Evolutionary conservation across 2,329 filamentous ascomycete species (phyloP), one percentile per base, ranked within the genome.

Genomic region (Phyllosticta citriasiana): DNA sequence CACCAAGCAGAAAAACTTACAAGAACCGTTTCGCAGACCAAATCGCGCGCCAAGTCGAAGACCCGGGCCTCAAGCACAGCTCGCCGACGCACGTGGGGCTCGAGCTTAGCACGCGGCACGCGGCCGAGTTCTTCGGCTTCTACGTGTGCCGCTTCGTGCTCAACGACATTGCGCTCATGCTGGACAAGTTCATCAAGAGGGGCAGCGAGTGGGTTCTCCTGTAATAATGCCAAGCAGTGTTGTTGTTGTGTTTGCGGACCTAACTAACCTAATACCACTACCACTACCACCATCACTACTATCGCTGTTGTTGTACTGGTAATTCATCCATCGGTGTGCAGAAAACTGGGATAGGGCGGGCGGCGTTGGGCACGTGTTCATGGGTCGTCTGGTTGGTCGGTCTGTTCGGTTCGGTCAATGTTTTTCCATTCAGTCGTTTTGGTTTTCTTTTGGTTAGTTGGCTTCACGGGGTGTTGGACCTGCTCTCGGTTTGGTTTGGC

Each of bases 151-250:
- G 94, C 19, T 99, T 99, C 72, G 91, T 92, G n/a, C 79, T 99
- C 63, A 81, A 86, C 3, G 94, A 99, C 73, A 77, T 99, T 64
- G 83, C 86, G 50, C 74, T 94, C 71, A 80, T 99, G 78, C 79
- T 99, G 67, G 94, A 99, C 74, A 99, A 97, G 73, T 97, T 94
- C 70, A 87, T 99, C 73, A 99, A 99, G 80, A 85, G 92, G 66
- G 92, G 93, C 25, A 96, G 88, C 68, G 93, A 99, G 79, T 99
- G 93, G 93, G 91, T 97, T 59, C 74, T 87, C 64, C 76, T 81
- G 60, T 85, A 67, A 74, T 47, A 67, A 65, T 4, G 67, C 62
- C 19, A 22, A 22, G 19, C 19, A 22, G 19, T 22, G 19, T 22
- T 22, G 19, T 22, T 22, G 19, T 22, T 22, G 19, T 22, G 19